Evolutionary conservation across 768 basidiomycete genomes (phyloP).

Genomic region (Exsudoporus frostii): DNA sequence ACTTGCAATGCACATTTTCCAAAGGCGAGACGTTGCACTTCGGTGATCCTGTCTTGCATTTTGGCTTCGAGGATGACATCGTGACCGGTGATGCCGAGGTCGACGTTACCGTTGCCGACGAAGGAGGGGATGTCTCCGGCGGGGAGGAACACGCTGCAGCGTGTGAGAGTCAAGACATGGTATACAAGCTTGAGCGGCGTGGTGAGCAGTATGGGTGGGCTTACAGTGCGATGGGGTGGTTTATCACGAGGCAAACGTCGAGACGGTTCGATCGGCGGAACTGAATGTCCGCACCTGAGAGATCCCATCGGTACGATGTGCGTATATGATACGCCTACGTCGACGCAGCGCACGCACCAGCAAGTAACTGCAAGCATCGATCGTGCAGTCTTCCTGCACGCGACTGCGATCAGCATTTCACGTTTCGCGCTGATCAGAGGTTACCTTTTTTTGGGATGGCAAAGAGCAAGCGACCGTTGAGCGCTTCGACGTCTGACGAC

Average conservation of each 20-base stretch:
- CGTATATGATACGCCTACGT: too few relatives aligned
- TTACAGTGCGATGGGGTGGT: constrained; percentile 91
- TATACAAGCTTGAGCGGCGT: background rate
- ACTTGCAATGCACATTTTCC: constrained; percentile 89
- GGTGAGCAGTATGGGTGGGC: constrained; percentile 23
- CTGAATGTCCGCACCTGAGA: constrained; percentile 88
- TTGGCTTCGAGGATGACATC: constrained; percentile 92
- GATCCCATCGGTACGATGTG: background rate
- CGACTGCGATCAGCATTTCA: background rate
- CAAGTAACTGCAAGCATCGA: constrained; percentile 80
- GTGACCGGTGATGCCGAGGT: constrained; percentile 96
- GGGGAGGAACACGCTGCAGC: constrained; percentile 85
- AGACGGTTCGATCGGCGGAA: constrained; percentile 84
- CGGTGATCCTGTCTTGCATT: constrained; percentile 75
- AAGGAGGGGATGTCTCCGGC: constrained; percentile 97
- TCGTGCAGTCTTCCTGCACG: constrained; percentile 79
- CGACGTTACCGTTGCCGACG: constrained; percentile 95
- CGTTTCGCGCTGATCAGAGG: background rate
- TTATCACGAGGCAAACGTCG: constrained; percentile 91
- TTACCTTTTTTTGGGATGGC: constrained; percentile 97
- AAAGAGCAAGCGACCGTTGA: constrained; percentile 85
- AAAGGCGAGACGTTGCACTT: constrained; percentile 82
- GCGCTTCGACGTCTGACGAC: constrained; percentile 59
- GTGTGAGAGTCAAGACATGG: too few relatives aligned
- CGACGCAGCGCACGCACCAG: constrained; percentile 50